A percentile compares a stretch with the other conserved stretches of the same genome.
These are phyloP conservation scores for Carex myosuroides DNA, from an alignment of 176 grass and related monocot species.

Conservation along the genomic window DNA sequence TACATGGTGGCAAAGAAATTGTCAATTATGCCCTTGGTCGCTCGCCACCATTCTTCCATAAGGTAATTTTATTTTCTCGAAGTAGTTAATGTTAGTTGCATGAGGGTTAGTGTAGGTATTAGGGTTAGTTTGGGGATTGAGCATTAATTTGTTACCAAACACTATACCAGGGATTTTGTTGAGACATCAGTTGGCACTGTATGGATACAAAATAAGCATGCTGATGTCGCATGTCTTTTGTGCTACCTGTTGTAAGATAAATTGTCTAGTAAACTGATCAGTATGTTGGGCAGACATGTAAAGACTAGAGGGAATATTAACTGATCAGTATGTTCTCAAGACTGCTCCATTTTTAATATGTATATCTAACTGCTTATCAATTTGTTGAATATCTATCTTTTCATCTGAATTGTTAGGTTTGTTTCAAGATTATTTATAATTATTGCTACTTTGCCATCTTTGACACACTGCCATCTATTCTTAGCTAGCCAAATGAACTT, in stretches of 20 bases:
- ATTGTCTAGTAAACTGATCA: neutral
- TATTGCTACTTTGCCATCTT: too few relatives aligned
- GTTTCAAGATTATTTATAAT: too few relatives aligned
- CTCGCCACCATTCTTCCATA: conserved; percentile 60
- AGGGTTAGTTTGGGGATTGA: neutral
- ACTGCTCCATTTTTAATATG: too few relatives aligned
- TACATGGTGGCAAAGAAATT: conserved; percentile 88
- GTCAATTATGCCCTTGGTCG: conserved; percentile 62
- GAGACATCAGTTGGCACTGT: neutral
- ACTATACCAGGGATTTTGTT: neutral
- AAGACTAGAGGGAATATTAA: neutral
- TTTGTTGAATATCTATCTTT: too few relatives aligned
- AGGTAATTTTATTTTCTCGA: conserved; percentile 35
- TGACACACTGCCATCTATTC: too few relatives aligned
- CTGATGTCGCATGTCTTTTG: neutral
- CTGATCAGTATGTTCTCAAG: neutral
- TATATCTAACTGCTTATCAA: too few relatives aligned
- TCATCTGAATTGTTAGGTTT: too few relatives aligned
- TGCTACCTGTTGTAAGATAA: neutral
- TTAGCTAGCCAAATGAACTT: too few relatives aligned
- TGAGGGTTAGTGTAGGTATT: conserved; percentile 16
- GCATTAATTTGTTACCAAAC: neutral
- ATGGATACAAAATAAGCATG: neutral
- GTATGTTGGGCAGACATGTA: neutral
- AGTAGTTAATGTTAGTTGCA: neutral